Evolutionary conservation across 495 filamentous ascomycete species (phyloP), one percentile per base, ranked within the genome.

Genomic region (Neurospora terricola): DNA sequence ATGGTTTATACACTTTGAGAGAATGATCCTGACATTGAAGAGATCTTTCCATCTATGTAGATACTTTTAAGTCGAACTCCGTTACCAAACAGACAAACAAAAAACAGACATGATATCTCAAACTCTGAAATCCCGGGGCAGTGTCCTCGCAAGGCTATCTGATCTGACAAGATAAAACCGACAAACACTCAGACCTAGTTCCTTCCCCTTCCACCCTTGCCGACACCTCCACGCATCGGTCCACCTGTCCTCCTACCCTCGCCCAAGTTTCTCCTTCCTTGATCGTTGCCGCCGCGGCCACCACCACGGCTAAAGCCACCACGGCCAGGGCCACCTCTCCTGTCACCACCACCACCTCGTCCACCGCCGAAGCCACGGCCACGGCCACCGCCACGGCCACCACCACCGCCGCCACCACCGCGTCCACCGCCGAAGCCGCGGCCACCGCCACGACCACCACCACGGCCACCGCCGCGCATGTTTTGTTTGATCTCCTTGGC

Each of bases 401-500:
- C 30, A 34, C 30, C 30, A 34, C 30, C 30, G 30, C 30, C n/a
- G n/a, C n/a, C 23, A n/a, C 76, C 74, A 14, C 70, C 66, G 37
- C 76, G 76, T 10, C 77, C 72, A 48, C 73, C 79, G 45, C 70
- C 80, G 70, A 73, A 74, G 70, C 74, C 77, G 39, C 73, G 37
- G 6, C 37, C 72, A 1, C 76, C 74, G 18, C 78, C 74, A 42
- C 78, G 77, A 38, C 78, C 77, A n/a, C 74, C 70, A 38, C 73
- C 75, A n/a, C 75, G 74, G 59, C 73, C 69, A 21, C 78, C 77
- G 12, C 75, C 73, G 69, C 74, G 62, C 18, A 38, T 66, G 27
- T 66, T 75, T 59, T 84, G 80, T 71, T 85, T 80, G 71, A 86
- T 85, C 72, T 86, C 86, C 72, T 85, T 83, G 9, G 79, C 81